Percentiles rank a stretch among this genome's conserved stretches.
These are phyloP conservation scores for Tylopilus rubrobrunneus DNA, from an alignment of 768 basidiomycete species.

Conservation along the genomic window DNA sequence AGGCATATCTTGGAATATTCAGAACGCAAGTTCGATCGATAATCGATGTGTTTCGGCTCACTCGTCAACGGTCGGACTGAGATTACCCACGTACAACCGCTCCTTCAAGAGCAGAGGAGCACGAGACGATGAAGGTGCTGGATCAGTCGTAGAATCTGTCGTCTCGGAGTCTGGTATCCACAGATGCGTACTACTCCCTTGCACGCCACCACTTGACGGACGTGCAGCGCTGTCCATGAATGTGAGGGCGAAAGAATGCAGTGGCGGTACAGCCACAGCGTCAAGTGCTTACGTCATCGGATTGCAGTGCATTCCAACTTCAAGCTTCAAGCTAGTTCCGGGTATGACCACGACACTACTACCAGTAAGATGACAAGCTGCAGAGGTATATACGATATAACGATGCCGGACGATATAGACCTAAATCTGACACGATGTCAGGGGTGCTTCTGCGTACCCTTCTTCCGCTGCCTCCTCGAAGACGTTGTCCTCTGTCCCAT, in stretches of 20 bases:
- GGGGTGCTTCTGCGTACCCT: conserved; percentile 1
- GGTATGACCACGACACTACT: too few species aligned
- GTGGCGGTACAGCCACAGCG: not conserved
- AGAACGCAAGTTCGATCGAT: conserved; percentile 1
- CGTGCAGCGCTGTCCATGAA: conserved; percentile 12
- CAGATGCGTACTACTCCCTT: conserved; percentile 19
- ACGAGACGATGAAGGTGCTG: conserved; percentile 23
- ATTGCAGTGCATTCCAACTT: too few species aligned
- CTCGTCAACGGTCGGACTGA: conserved; percentile 87
- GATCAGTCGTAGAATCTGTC: conserved; percentile 13
- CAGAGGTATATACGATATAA: not conserved
- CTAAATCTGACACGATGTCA: not conserved
- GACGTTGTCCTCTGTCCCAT: conserved; percentile 8
- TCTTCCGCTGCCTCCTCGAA: conserved; percentile 3
- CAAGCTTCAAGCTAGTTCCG: not conserved
- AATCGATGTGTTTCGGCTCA: conserved; percentile 33
- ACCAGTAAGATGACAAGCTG: not conserved
- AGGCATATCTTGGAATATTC: conserved; percentile 58
- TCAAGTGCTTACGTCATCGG: conserved; percentile 16
- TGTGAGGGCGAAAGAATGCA: not conserved
- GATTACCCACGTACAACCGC: conserved; percentile 86
- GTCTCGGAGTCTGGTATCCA: conserved; percentile 32
- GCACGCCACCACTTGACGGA: not conserved
- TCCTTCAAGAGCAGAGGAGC: conserved; percentile 48
- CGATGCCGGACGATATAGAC: not conserved